These are phyloP conservation scores for Akanthomyces lecanii DNA, from an alignment of 2,329 filamentous ascomycete genomes.

Conservation along the genomic window DNA sequence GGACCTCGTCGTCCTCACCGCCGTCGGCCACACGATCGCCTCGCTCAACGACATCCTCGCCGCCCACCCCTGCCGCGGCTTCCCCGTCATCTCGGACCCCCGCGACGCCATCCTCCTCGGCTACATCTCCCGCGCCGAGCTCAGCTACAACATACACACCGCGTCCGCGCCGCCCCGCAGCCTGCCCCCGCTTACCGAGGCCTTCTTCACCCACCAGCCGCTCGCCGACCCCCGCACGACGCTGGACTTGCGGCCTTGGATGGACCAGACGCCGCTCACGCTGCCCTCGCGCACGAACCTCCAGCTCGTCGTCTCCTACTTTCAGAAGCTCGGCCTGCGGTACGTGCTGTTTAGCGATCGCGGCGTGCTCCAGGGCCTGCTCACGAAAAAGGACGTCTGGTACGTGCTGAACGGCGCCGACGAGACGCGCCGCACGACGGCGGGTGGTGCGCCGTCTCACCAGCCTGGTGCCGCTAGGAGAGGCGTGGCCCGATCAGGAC, in stretches of 20 bases:
- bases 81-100: constrained; percentile 79
- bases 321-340: constrained; percentile 86
- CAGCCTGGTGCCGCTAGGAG: constrained; percentile 30
- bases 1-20: constrained; percentile 82
- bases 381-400: constrained; percentile 98
- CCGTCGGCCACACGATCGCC: constrained; percentile 81
- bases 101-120: constrained; percentile 77
- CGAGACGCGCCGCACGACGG: constrained; percentile 46
- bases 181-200: constrained; percentile 67
- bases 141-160: constrained; percentile 69
- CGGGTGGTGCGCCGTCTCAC: constrained; percentile 3
- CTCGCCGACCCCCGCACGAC: constrained; percentile 72
- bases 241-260: constrained; percentile 91
- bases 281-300: constrained; percentile 72
- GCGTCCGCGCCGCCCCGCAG: constrained; percentile 51
- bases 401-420: constrained; percentile 79
- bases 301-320: constrained; percentile 85
- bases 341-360: constrained; percentile 86
- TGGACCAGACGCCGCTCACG: constrained; percentile 97
- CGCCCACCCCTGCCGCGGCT: constrained; percentile 77
- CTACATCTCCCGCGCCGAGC: constrained; percentile 89
- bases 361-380: constrained; percentile 74
- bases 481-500: constrained; percentile 31
- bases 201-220: constrained; percentile 79
- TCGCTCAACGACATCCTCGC: constrained; percentile 67